Evolutionary conservation across 192 early-diverging fungal genomes (phyloP).

Genomic region (Dispira simplex): DNA sequence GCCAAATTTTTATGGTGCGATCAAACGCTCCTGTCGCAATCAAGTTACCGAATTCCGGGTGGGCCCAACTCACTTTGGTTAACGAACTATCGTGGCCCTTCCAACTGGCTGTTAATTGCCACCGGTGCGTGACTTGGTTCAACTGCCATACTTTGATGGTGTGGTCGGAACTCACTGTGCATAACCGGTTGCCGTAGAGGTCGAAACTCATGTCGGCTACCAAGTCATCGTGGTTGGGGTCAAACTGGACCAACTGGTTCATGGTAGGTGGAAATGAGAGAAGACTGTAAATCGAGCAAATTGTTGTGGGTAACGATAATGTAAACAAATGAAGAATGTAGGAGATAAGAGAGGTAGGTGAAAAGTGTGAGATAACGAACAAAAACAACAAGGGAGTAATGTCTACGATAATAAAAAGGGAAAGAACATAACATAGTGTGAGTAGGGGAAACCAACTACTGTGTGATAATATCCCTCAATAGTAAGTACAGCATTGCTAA

Average conservation of each 20-base stretch:
- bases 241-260: conserved; percentile 6
- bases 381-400: no score
- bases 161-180: conserved; percentile 84
- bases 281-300: neutral
- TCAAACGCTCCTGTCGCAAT: conserved; percentile 88
- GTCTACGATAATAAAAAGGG: no score
- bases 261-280: neutral
- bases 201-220: conserved; percentile 87
- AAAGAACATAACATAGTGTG: no score
- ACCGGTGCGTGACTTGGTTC: conserved; percentile 42
- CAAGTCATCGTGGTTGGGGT: conserved; percentile 58
- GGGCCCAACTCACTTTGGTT: conserved; percentile 79
- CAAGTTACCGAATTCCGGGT: conserved; percentile 91
- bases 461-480: no score
- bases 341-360: no score
- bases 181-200: conserved; percentile 83
- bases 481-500: no score
- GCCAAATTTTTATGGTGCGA: conserved; percentile 81
- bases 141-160: conserved; percentile 91
- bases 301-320: neutral
- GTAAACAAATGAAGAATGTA: neutral
- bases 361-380: no score
- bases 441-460: no score
- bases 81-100: conserved; percentile 77
- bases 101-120: conserved; percentile 70